Evolutionary conservation across 108 stramenopile genomes (phyloP), one percentile per base, ranked within the genome.

Genomic region (Thalassiosira profunda): DNA sequence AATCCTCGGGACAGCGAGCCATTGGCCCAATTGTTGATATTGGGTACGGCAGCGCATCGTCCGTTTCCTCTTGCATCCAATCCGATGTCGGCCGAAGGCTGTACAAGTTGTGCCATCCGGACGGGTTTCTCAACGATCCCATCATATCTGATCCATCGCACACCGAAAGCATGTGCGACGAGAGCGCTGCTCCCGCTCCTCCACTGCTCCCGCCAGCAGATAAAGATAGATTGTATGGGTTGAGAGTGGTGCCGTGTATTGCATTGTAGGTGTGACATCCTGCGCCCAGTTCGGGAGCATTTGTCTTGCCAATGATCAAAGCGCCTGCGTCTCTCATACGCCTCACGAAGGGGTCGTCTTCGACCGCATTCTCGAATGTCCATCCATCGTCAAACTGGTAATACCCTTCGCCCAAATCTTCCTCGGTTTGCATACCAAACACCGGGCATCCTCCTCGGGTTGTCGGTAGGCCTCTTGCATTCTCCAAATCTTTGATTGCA

Each of bases 81-180:
- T 66, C 80, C 1, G 83, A 71, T 15, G 86, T 87, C 9, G 86
- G 86, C 35, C 86, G 73, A 35, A 67, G 74, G 55, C 78, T 80
- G 31, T 87, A 86, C 10, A 86, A 49, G 29, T 66, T 70, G 51
- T 83, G 81, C 86, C 86, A 86, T 12, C 86, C 86, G 5, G 86
- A 82, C 0, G 86, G 86, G 57, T 84, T 87, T 8, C 86, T 51
- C 31, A 87, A 41, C 7, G 63, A 66, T 34, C 86, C 86, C 82
- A 87, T 84, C 76, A 78, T 84, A 47, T 87, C 86, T 0, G 79
- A 62, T 30, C 86, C 86, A 58, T 84, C 84, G 7, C 70, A 72
- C 14, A 82, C 2, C 25, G 65, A 62, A 1, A 87, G 37, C 81
- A 87, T 84, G 1, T 67, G 14, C 2, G 74, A 74, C 3, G 86